phyloP scores from a whole-genome alignment of 495 filamentous ascomycete species.

The Aspergillus diversus region DNA sequence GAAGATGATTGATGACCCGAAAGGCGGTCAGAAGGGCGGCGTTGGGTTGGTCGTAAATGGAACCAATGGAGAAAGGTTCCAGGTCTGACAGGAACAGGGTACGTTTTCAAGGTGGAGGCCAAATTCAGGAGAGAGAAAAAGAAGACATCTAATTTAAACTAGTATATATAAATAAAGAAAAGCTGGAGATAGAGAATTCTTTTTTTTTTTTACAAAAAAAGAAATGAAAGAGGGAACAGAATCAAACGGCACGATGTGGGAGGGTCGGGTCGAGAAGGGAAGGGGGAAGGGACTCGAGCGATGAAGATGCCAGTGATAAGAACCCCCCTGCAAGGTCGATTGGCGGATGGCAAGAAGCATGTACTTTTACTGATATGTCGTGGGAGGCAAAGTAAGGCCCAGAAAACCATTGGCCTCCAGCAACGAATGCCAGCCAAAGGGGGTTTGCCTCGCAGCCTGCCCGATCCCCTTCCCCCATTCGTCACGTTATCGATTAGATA shows the following conservation, averaged over 20 bases:
- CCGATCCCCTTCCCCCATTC: background rate
- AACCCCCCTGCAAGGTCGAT: background rate
- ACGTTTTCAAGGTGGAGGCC: background rate
- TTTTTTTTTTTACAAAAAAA: background rate
- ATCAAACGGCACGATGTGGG: background rate
- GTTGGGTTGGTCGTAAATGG: conserved; percentile 12
- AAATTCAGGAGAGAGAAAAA: background rate
- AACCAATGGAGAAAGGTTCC: conserved; percentile 1
- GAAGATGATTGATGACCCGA: conserved; percentile 27
- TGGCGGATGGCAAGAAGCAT: background rate
- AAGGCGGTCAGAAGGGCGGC: conserved; percentile 46
- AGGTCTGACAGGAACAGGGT: conserved; percentile 1
- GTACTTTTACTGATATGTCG: background rate
- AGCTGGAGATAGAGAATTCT: no score
- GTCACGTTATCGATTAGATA: conserved; percentile 27
- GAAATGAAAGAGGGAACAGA: background rate
- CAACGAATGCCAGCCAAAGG: background rate
- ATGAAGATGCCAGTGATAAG: conserved; percentile 2
- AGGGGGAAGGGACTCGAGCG: background rate
- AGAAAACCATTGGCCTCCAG: background rate
- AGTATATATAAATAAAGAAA: no score
- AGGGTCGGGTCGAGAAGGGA: background rate
- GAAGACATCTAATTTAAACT: background rate
- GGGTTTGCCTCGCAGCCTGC: conserved; percentile 5
- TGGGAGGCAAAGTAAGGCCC: background rate